Evolutionary conservation across 495 filamentous ascomycete species (phyloP).

Genomic region (Neurospora hispaniola): DNA sequence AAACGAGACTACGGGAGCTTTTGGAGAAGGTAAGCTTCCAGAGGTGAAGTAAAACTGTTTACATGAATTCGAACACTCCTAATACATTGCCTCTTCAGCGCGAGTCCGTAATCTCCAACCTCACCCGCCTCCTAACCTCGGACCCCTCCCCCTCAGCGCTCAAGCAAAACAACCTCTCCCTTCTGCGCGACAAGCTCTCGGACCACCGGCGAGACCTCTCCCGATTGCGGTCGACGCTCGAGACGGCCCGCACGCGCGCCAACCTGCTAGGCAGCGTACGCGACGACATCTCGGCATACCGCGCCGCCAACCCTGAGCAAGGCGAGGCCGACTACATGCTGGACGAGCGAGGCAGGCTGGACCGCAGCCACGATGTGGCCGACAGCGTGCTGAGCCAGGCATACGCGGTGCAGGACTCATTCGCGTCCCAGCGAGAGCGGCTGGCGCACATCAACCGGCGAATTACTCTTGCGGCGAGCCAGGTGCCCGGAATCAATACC

Average conservation of each 20-base stretch:
- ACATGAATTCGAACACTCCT: neutral
- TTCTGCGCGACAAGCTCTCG: slow-evolving; percentile 78
- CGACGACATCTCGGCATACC: slow-evolving; percentile 85
- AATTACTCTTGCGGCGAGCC: slow-evolving; percentile 77
- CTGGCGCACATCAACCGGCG: slow-evolving; percentile 77
- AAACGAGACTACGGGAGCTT: slow-evolving; percentile 74
- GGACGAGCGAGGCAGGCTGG: slow-evolving; percentile 73
- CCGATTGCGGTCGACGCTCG: slow-evolving; percentile 56
- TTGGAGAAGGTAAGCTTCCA: slow-evolving; percentile 52
- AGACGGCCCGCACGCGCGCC: slow-evolving; percentile 67
- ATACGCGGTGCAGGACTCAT: slow-evolving; percentile 91
- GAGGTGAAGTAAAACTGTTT: neutral
- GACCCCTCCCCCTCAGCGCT: slow-evolving; percentile 86
- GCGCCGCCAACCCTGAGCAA: slow-evolving; percentile 62
- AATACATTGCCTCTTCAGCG: slow-evolving; percentile 41
- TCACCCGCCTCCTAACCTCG: slow-evolving; percentile 83
- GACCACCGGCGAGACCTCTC: slow-evolving; percentile 78
- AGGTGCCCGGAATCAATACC: slow-evolving; percentile 87
- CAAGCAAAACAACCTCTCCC: slow-evolving; percentile 87
- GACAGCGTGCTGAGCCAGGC: slow-evolving; percentile 92
- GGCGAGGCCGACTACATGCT: slow-evolving; percentile 96
- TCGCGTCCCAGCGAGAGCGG: slow-evolving; percentile 76
- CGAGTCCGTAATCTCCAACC: slow-evolving; percentile 69
- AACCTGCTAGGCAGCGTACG: slow-evolving; percentile 89
- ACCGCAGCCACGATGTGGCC: slow-evolving; percentile 75